phyloP scores from a whole-genome alignment of 1,284 basidiomycete species.

The Cryptococcus wingfieldii region DNA sequence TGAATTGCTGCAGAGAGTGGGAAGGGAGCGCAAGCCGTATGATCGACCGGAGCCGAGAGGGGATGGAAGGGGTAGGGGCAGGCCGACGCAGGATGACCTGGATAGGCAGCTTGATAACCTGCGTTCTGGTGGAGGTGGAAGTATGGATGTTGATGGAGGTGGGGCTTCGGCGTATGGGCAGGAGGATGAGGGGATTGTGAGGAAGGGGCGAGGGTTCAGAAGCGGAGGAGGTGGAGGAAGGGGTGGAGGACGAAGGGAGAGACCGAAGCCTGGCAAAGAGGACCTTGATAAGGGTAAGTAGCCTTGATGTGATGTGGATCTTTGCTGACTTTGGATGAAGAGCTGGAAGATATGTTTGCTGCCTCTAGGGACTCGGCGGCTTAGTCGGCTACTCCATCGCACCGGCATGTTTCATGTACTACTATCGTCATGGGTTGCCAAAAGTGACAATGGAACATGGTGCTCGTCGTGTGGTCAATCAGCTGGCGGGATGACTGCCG shows the following conservation, averaged over 20 bases:
- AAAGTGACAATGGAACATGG: no score
- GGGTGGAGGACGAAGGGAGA: conserved; percentile 7
- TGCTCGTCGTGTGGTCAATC: no score
- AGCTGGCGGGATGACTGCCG: no score
- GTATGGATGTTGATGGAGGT: conserved; percentile 5
- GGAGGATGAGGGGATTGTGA: conserved; percentile 1
- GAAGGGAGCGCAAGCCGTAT: conserved; percentile 27
- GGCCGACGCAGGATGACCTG: conserved; percentile 32
- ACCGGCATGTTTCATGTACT: no score
- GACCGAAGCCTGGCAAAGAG: conserved; percentile 24
- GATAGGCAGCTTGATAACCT: conserved; percentile 38
- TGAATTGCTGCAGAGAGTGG: conserved; percentile 35
- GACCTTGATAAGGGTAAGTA: conserved; percentile 41
- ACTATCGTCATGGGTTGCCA: no score
- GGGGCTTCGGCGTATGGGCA: not conserved
- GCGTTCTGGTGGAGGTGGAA: conserved; percentile 11
- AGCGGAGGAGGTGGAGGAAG: conserved; percentile 6
- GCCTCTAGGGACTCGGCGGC: no score
- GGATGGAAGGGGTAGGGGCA: conserved; percentile 6
- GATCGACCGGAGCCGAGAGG: conserved; percentile 7
- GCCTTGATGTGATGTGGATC: not conserved
- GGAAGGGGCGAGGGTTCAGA: conserved; percentile 2
- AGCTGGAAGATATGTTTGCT: conserved; percentile 30
- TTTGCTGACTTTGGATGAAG: conserved; percentile 11
- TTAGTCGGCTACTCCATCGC: no score